Evolutionary conservation across 495 filamentous ascomycete genomes (phyloP), one percentile per base, ranked within the genome.

Genomic region (Neurospora sp.): DNA sequence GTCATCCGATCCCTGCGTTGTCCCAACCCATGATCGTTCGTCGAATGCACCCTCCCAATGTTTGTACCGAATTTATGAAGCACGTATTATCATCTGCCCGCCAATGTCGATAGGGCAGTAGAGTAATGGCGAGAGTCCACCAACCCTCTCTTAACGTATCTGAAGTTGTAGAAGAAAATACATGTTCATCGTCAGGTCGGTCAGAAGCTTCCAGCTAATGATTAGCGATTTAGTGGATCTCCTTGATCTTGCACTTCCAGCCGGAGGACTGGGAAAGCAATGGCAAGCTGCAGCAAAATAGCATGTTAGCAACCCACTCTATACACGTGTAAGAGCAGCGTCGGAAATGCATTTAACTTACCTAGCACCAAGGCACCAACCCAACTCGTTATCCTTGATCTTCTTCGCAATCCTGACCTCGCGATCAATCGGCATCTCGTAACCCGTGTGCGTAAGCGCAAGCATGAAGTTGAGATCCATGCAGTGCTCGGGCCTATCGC

Each of bases 321-420:
- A 48, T 42, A 70, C 70, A 39, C 10, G 66, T 35, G 72, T 35
- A 35, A 4, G 35, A 69, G 40, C 37, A 38, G 39, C 37, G 66
- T 37, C 35, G 16, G 41, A 40, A 41, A 54, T 46, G 42, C 70
- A 42, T 70, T 77, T 35, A 75, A 75, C 89, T 83, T 87, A 94
- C 93, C 93, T 98, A 74, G 96, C 96, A 77, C 96, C 96, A 81
- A 99, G 85, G 84, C 94, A 98, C 96, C 96, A 99, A 69, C 96
- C 96, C 73, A 99, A 84, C 86, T 99, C 96, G 82, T 97, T 97
- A 41, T 90, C 90, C 86, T 95, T 95, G 77, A 98, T 96, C 88
- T 97, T 95, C 92, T 99, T 98, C 39, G 96, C 96, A 77, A 97
- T 96, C 86, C 92, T 93, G 71, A 99, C 94, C 83, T 98, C 95